Evolutionary conservation across 768 basidiomycete genomes (phyloP).

Genomic region (Heimioporus sp.): DNA sequence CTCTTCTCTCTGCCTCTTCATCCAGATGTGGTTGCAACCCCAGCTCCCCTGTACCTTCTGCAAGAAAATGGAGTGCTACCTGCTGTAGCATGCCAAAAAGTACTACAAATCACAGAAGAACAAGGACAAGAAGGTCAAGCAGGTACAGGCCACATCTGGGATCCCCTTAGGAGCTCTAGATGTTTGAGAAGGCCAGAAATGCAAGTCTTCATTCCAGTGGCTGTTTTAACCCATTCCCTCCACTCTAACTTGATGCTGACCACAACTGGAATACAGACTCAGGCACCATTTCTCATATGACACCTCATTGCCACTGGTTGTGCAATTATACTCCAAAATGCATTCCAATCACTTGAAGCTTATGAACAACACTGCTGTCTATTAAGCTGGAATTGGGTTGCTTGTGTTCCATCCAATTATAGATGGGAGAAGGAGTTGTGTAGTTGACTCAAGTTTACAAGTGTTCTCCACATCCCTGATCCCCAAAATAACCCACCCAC

Average conservation of each 20-base stretch:
- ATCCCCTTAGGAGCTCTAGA: neutral
- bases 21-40: neutral
- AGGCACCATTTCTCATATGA: slow-evolving; percentile 3
- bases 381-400: neutral
- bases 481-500: slow-evolving; percentile 12
- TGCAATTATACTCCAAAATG: neutral
- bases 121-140: neutral
- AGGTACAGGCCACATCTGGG: neutral
- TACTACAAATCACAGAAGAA: neutral
- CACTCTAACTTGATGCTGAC: neutral
- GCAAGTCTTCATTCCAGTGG: neutral
- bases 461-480: slow-evolving; percentile 20
- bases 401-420: slow-evolving; percentile 4
- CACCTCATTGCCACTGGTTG: neutral
- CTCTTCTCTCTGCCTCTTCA: neutral
- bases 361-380: neutral
- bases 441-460: slow-evolving; percentile 11
- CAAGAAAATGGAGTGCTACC: neutral
- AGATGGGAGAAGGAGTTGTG: neutral
- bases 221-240: neutral
- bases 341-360: neutral
- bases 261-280: slow-evolving; percentile 1
- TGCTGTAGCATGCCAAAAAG: neutral
- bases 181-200: neutral
- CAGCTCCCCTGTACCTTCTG: neutral